These are phyloP conservation scores for Rhizopogon sp. DNA, from an alignment of 768 basidiomycete species.

Conservation along the genomic window DNA sequence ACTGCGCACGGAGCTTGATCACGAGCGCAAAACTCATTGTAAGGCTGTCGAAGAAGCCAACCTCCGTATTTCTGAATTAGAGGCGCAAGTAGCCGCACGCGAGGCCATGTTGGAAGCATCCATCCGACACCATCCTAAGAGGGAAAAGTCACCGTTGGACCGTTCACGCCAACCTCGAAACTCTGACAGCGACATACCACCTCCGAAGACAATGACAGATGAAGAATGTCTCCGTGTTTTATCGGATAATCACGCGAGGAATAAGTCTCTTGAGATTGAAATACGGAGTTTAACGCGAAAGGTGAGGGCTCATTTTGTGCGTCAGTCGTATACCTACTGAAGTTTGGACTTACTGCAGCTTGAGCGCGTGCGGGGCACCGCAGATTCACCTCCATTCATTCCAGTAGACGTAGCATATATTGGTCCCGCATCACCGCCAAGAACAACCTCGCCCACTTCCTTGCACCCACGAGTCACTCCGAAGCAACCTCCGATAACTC, in stretches of 20 bases:
- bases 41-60: conserved; percentile 36
- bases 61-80: conserved; percentile 37
- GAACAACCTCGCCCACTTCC: too few relatives aligned
- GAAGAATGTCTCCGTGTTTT: conserved; percentile 38
- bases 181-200: conserved; percentile 2
- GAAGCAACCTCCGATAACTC: neutral
- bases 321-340: neutral
- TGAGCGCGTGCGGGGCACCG: neutral
- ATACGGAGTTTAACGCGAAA: conserved; percentile 32
- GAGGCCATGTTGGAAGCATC: conserved; percentile 48
- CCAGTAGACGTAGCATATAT: neutral
- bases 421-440: neutral
- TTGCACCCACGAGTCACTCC: neutral
- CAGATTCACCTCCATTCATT: neutral
- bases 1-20: conserved; percentile 38
- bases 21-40: conserved; percentile 39
- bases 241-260: conserved; percentile 33
- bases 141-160: neutral
- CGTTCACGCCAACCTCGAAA: neutral
- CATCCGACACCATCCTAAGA: conserved; percentile 5
- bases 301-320: conserved; percentile 20
- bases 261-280: conserved; percentile 40
- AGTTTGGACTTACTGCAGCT: neutral
- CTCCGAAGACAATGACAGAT: conserved; percentile 22
- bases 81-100: conserved; percentile 51